Evolutionary conservation across 495 filamentous ascomycete species (phyloP).

Genomic region (Rusavskia elegans): DNA sequence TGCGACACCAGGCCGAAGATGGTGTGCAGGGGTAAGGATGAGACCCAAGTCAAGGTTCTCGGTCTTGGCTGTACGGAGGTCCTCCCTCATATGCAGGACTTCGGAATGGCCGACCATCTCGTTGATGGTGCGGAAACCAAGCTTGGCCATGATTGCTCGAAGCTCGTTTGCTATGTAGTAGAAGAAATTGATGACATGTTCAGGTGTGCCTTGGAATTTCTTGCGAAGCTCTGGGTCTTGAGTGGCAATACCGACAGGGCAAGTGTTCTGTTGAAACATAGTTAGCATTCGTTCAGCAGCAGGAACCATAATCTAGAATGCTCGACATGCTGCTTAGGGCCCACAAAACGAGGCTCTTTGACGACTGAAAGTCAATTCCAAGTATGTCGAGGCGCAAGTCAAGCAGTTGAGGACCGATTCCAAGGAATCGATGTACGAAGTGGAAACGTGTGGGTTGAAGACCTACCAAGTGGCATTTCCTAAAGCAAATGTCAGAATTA

Average conservation of each 20-base stretch:
- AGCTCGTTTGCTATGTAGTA: slow-evolving; percentile 98
- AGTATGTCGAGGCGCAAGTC: too few relatives aligned
- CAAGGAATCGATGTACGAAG: too few relatives aligned
- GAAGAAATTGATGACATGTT: slow-evolving; percentile 99
- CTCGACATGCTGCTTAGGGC: too few relatives aligned
- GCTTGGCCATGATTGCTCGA: slow-evolving; percentile 92
- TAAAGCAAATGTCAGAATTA: too few relatives aligned
- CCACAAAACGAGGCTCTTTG: too few relatives aligned
- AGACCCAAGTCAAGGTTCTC: slow-evolving; percentile 88
- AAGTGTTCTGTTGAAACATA: slow-evolving; percentile 43
- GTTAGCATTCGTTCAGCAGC: too few relatives aligned
- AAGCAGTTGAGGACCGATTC: too few relatives aligned
- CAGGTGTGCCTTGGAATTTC: slow-evolving; percentile 88
- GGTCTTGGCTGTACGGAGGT: slow-evolving; percentile 77
- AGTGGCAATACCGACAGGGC: slow-evolving; percentile 92
- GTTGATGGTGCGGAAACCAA: slow-evolving; percentile 90
- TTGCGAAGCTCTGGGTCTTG: slow-evolving; percentile 89
- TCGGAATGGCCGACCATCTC: slow-evolving; percentile 97
- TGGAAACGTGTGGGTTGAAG: too few relatives aligned
- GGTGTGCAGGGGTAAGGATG: slow-evolving; percentile 92
- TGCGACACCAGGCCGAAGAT: slow-evolving; percentile 86
- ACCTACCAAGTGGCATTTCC: slow-evolving; percentile 12
- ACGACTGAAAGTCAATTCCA: too few relatives aligned
- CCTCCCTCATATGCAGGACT: slow-evolving; percentile 72
- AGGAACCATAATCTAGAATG: too few relatives aligned